Base-by-base conservation (phyloP, 257 asterid genomes). In the Apocynum venetum region DNA sequence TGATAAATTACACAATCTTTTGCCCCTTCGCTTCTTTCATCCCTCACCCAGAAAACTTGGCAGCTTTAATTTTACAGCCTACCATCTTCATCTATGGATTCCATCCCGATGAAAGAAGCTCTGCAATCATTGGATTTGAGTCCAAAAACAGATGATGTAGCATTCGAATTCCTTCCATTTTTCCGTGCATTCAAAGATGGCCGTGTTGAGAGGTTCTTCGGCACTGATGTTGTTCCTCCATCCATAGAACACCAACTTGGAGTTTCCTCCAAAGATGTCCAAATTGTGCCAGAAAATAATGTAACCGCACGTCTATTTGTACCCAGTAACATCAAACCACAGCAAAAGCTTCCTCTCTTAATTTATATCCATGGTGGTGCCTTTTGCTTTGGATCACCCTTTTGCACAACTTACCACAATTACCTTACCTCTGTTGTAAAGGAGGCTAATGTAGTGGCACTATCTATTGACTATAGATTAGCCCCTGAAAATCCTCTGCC, bases 401-500 rank as follows among this genome's bases (percentile, higher is more conserved):
- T 73, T 79, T 81, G 82, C 0, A 73, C 84, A 3, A 5, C 14
- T 36, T 83, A 83, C 82, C 86, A 86, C 25, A 63, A 57, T 17
- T 79, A 79, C 79, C 84, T 88, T 31, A 83, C 81, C 17, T n/a
- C 48, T 3, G 66, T 86, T 25, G 87, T 75, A 8, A 81, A 80
- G 0, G 73, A 84, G 20, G 80, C 88, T 0, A 80, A 71, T 13
- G 80, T 77, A 1, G 81, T 88, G 6, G 88, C 79, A 0, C 71
- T 84, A 25, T 87, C 91, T 1, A 82, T 87, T 6, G 82, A 89
- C 43, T 87, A 83, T 63, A 73, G 86, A 71, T 56, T 85, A 13
- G 89, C 89, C 40, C 91, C 92, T 2, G 87, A 88, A 71, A 67
- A 89, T 25, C 88, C 84, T 15, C 56, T 87, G 71, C 93, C 91